These are phyloP conservation scores for Phellopilus nigrolimitatus DNA, from an alignment of 1,284 basidiomycete genomes.

Conservation along the genomic window DNA sequence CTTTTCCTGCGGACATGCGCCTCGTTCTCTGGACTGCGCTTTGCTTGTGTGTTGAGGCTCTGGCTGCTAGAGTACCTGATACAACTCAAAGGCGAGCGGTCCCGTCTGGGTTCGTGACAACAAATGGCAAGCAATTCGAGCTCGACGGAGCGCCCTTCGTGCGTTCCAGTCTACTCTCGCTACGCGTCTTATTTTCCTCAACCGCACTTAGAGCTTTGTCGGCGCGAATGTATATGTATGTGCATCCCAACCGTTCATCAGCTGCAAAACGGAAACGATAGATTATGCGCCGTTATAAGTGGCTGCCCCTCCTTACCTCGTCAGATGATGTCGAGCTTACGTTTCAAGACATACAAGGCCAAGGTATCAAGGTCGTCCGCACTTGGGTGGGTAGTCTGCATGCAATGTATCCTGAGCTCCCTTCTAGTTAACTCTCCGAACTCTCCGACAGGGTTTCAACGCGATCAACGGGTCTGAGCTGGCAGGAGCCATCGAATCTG, in stretches of 20 bases:
- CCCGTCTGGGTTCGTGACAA: conserved; percentile 40
- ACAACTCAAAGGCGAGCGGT: conserved; percentile 1
- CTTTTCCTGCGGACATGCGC: background rate
- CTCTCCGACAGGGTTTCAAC: conserved; percentile 47
- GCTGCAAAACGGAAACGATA: too few relatives aligned
- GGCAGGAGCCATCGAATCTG: conserved; percentile 45
- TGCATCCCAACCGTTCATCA: background rate
- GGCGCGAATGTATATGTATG: conserved; percentile 38
- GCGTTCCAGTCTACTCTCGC: conserved; percentile 20
- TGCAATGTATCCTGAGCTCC: too few relatives aligned
- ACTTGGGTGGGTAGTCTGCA: conserved; percentile 57
- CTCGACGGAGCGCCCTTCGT: conserved; percentile 46
- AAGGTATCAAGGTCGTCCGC: conserved; percentile 57
- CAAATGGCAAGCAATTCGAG: conserved; percentile 37
- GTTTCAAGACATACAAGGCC: conserved; percentile 49
- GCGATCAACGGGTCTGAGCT: conserved; percentile 54
- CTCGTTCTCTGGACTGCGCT: background rate
- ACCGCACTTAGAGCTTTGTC: conserved; percentile 31
- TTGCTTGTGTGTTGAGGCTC: background rate
- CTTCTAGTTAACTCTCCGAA: too few relatives aligned
- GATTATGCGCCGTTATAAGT: conserved; percentile 30
- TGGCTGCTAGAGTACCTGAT: background rate
- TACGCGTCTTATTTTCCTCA: background rate
- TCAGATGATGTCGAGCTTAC: conserved; percentile 55
- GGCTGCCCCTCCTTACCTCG: conserved; percentile 53